phyloP scores from a whole-genome alignment of 257 asterid species.

The Gynochthodes officinalis region DNA sequence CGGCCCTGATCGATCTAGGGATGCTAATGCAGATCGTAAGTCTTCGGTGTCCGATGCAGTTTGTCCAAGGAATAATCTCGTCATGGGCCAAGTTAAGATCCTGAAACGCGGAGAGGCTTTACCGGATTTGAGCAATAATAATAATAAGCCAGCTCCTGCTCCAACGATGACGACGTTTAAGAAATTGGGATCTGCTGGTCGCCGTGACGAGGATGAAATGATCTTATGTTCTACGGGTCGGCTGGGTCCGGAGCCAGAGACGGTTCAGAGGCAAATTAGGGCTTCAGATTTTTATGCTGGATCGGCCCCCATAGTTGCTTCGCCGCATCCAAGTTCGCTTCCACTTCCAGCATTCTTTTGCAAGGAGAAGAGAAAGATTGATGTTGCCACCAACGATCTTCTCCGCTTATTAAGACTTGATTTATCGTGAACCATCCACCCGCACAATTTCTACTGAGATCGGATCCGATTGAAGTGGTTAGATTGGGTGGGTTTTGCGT shows the following conservation, averaged over 20 bases:
- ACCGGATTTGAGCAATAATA: constrained; percentile 1
- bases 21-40: constrained; percentile 5
- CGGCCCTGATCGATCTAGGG: constrained; percentile 3
- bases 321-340: constrained; percentile 34
- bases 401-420: constrained; percentile 26
- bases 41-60: not conserved
- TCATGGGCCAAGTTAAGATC: constrained; percentile 36
- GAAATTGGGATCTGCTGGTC: constrained; percentile 1
- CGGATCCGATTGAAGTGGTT: not conserved
- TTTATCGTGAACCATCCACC: constrained; percentile 7
- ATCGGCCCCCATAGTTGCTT: constrained; percentile 18
- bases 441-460: not conserved
- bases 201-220: constrained; percentile 17
- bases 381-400: constrained; percentile 16
- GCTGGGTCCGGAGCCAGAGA: constrained; percentile 35
- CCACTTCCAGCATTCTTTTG: constrained; percentile 24
- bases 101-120: constrained; percentile 31
- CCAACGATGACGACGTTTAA: not conserved
- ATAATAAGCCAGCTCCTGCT: not conserved
- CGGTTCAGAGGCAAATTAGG: constrained; percentile 24
- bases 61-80: constrained; percentile 15
- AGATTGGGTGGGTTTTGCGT: constrained; percentile 1
- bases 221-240: constrained; percentile 21
- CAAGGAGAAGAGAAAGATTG: constrained; percentile 20
- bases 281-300: constrained; percentile 28